These are phyloP conservation scores for Cercospora sesami DNA, from an alignment of 2,329 filamentous ascomycete genomes.

Conservation along the genomic window DNA sequence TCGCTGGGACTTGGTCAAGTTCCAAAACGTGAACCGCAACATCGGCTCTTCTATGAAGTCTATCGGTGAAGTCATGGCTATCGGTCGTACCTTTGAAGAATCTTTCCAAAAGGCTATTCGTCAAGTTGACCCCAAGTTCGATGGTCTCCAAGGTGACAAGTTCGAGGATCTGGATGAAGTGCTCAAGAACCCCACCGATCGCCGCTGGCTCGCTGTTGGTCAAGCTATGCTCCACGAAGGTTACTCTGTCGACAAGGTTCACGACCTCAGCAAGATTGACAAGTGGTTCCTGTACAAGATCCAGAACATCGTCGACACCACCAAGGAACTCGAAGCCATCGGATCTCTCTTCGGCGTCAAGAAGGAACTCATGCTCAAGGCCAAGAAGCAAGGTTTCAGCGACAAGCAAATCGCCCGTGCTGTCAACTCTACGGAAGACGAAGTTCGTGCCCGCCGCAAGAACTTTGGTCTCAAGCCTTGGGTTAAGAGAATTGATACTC, in stretches of 20 bases:
- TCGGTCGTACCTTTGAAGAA: conserved; percentile 97
- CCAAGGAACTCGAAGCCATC: conserved; percentile 77
- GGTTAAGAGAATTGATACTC: conserved; percentile 98
- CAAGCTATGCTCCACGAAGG: conserved; percentile 97
- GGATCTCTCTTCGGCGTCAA: conserved; percentile 81
- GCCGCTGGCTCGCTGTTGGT: conserved; percentile 94
- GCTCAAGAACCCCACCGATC: conserved; percentile 89
- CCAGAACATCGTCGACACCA: conserved; percentile 92
- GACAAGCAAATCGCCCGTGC: conserved; percentile 91
- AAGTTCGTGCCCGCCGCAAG: conserved; percentile 81
- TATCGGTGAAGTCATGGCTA: conserved; percentile 98
- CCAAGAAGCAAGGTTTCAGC: conserved; percentile 97
- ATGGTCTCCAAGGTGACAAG: conserved; percentile 92
- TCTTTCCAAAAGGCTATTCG: conserved; percentile 99
- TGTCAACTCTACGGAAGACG: conserved; percentile 81
- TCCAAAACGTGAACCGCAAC: conserved; percentile 96
- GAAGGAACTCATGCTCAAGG: conserved; percentile 82
- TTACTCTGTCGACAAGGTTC: conserved; percentile 87
- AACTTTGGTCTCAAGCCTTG: conserved; percentile 88
- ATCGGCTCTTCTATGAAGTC: conserved; percentile 99
- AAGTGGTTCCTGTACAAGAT: conserved; percentile 99
- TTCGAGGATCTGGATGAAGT: conserved; percentile 91
- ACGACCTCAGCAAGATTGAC: conserved; percentile 96
- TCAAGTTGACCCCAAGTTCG: conserved; percentile 87
- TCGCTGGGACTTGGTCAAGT: conserved; percentile 97